Evolutionary conservation across 495 filamentous ascomycete species (phyloP).

Genomic region (Entonaema liquescens): DNA sequence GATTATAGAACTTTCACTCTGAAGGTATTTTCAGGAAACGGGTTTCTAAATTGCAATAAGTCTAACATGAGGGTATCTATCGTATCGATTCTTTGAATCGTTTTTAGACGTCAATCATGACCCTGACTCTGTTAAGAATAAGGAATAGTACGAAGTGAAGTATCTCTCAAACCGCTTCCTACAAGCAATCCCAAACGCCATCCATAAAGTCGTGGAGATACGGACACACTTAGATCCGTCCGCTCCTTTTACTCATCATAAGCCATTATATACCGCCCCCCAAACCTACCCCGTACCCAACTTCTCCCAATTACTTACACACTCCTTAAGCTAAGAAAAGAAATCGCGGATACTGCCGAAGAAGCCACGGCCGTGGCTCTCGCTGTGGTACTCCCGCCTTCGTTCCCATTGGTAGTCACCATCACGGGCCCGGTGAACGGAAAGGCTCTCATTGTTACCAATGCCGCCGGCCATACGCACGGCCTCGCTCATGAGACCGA

Average conservation of each 20-base stretch:
- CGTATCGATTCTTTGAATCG: constrained; percentile 26
- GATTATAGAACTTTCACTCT: neutral
- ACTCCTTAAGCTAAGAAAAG: constrained; percentile 34
- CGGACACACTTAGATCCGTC: constrained; percentile 27
- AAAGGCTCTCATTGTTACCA: constrained; percentile 26
- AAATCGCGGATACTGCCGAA: constrained; percentile 41
- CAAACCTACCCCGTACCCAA: neutral
- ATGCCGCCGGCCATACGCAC: constrained; percentile 53
- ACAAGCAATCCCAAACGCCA: constrained; percentile 26
- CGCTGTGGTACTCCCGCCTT: constrained; percentile 50
- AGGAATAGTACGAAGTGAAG: constrained; percentile 36
- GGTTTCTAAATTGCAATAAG: constrained; percentile 22
- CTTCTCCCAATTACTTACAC: neutral
- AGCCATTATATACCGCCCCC: neutral
- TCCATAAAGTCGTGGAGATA: constrained; percentile 26
- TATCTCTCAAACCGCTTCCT: neutral
- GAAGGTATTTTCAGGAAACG: neutral
- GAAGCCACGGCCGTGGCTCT: constrained; percentile 41
- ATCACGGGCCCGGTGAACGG: constrained; percentile 44
- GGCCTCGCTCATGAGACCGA: constrained; percentile 63
- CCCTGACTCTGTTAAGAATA: constrained; percentile 19
- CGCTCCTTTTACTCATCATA: neutral
- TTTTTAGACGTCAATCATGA: constrained; percentile 35
- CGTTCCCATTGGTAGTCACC: constrained; percentile 54
- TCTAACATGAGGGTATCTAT: constrained; percentile 33